A percentile compares a stretch with the other conserved stretches of the same genome.
phyloP scores from a whole-genome alignment of 352 stramenopile genomes.

The Phytophthora vignae region DNA sequence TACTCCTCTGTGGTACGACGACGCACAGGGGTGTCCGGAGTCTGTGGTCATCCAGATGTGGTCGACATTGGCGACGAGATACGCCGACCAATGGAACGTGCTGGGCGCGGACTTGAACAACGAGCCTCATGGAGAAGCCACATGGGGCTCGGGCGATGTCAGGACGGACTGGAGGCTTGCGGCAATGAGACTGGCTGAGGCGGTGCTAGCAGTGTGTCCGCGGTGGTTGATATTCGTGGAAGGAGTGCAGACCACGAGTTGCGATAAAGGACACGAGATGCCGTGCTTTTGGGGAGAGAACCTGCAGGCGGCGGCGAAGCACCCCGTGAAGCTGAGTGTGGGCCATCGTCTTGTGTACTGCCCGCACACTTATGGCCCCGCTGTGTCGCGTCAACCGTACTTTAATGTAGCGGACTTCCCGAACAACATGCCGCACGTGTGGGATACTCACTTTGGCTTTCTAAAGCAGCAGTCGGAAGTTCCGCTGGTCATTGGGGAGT shows the following conservation, averaged over 20 bases:
- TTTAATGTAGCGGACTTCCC: conserved; percentile 49
- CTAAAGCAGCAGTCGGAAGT: conserved; percentile 38
- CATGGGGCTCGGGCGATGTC: conserved; percentile 50
- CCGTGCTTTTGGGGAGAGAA: conserved; percentile 69
- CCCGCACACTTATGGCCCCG: conserved; percentile 59
- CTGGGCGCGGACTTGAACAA: conserved; percentile 66
- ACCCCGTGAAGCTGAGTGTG: conserved; percentile 40
- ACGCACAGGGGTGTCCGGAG: conserved; percentile 24
- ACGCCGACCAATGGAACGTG: conserved; percentile 53
- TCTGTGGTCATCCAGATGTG: conserved; percentile 41
- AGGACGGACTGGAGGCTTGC: conserved; percentile 61
- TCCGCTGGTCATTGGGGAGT: conserved; percentile 68
- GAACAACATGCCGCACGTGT: conserved; percentile 60
- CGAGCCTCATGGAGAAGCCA: conserved; percentile 58
- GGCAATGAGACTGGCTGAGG: conserved; percentile 32
- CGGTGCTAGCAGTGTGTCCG: conserved; percentile 40
- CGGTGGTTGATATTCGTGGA: conserved; percentile 67
- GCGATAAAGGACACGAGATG: conserved; percentile 31
- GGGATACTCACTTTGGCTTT: conserved; percentile 68
- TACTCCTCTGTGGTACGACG: conserved; percentile 55
- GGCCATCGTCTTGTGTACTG: conserved; percentile 58
- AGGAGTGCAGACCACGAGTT: conserved; percentile 51
- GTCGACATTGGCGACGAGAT: conserved; percentile 45
- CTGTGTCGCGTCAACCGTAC: conserved; percentile 54
- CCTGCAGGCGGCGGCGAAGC: conserved; percentile 35